phyloP scores from a whole-genome alignment of 495 filamentous ascomycete genomes.

The Penicillium dipodomyicola region DNA sequence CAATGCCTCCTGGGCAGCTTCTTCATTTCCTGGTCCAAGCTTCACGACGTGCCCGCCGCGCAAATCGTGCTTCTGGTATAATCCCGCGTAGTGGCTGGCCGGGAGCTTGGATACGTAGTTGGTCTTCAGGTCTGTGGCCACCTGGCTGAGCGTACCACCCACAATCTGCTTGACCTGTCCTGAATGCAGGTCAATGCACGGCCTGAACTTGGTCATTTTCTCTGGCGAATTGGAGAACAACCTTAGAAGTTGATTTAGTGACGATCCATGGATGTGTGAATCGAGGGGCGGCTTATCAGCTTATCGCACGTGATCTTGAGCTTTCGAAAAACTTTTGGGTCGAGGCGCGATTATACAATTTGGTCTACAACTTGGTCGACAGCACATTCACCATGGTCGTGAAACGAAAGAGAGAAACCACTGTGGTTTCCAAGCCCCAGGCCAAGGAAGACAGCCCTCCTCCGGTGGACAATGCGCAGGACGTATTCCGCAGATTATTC shows the following conservation, averaged over 20 bases:
- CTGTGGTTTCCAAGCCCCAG: conserved; percentile 32
- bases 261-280: conserved; percentile 6
- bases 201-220: conserved; percentile 88
- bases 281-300: conserved; percentile 32
- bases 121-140: conserved; percentile 68
- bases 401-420: conserved; percentile 42
- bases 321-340: conserved; percentile 22
- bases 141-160: conserved; percentile 78
- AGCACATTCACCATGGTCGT: conserved; percentile 28
- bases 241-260: not conserved
- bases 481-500: conserved; percentile 75
- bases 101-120: conserved; percentile 86
- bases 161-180: conserved; percentile 98
- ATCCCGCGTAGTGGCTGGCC: conserved; percentile 69
- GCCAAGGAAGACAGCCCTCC: conserved; percentile 18
- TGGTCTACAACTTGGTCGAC: not conserved
- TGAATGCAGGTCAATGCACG: conserved; percentile 95
- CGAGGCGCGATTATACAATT: too few species aligned
- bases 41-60: conserved; percentile 91
- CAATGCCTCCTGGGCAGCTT: conserved; percentile 74
- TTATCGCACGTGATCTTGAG: conserved; percentile 46
- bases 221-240: conserved; percentile 9
- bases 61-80: conserved; percentile 73
- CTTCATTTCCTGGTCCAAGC: conserved; percentile 83
- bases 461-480: conserved; percentile 36